These are phyloP conservation scores for Ogataea pini DNA, from an alignment of 805 yeast species.

Conservation along the genomic window DNA sequence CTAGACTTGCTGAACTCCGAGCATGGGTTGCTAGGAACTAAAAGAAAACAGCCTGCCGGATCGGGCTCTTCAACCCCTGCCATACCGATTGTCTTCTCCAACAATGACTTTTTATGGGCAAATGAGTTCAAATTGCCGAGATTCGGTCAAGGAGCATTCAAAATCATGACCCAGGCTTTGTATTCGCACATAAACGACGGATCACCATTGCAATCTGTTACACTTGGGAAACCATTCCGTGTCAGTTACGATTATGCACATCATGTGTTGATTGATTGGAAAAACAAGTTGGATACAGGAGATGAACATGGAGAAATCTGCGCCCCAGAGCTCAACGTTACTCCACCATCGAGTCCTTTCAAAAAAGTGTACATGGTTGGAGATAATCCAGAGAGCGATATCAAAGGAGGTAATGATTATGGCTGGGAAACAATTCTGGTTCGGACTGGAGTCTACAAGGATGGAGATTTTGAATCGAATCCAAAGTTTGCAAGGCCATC, in stretches of 20 bases:
- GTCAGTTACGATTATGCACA: conserved; percentile 84
- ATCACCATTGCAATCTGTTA: conserved; percentile 47
- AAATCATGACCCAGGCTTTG: conserved; percentile 60
- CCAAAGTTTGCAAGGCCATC: conserved; percentile 43
- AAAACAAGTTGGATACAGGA: conserved; percentile 36
- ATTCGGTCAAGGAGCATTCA: conserved; percentile 89
- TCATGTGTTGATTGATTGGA: conserved; percentile 61
- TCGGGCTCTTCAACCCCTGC: conserved; percentile 43
- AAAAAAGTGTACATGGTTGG: conserved; percentile 89
- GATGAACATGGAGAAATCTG: conserved; percentile 25
- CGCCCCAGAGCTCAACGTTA: conserved; percentile 45
- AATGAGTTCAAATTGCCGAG: conserved; percentile 76
- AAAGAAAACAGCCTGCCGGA: conserved; percentile 32
- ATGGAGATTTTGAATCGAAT: conserved; percentile 46
- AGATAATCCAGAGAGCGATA: conserved; percentile 93
- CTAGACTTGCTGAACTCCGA: conserved; percentile 68
- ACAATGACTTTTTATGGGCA: conserved; percentile 86
- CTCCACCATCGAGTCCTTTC: conserved; percentile 46
- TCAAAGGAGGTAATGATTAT: conserved; percentile 79
- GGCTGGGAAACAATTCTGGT: conserved; percentile 91
- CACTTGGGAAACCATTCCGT: conserved; percentile 80
- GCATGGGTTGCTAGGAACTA: conserved; percentile 64
- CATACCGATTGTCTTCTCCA: conserved; percentile 76
- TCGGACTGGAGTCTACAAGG: conserved; percentile 83
- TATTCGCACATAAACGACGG: conserved; percentile 46